Conservation (phyloP, 2,329 filamentous ascomycete genomes). For the Hypoxylon sp. region DNA sequence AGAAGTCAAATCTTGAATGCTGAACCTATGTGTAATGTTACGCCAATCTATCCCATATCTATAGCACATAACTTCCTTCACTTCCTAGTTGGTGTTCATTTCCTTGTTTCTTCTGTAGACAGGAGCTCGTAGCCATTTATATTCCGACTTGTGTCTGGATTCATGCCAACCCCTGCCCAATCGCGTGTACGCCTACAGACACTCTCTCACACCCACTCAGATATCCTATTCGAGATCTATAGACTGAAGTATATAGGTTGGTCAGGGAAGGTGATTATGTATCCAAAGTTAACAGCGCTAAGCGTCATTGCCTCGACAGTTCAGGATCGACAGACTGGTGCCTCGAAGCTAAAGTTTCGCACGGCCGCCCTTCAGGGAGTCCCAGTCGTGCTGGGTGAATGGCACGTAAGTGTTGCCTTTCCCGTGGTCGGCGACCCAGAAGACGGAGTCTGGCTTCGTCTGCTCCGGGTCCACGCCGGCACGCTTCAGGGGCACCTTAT, state of each 20-base stretch:
- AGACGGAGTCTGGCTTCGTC: constrained; percentile 53
- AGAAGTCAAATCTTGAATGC: too few relatives aligned
- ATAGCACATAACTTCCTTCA: too few relatives aligned
- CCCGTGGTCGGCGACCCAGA: constrained; percentile 66
- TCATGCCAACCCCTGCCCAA: too few relatives aligned
- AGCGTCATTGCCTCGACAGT: not conserved
- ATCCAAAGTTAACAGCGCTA: not conserved
- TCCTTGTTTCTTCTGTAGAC: too few relatives aligned
- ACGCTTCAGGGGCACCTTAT: constrained; percentile 73
- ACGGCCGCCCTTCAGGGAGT: constrained; percentile 53
- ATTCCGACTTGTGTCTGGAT: too few relatives aligned
- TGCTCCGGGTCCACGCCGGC: constrained; percentile 69
- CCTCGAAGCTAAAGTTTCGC: constrained; percentile 53
- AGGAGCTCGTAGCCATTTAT: too few relatives aligned
- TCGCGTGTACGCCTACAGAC: not conserved
- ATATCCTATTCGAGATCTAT: not conserved
- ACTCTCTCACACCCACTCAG: not conserved
- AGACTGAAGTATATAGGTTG: not conserved
- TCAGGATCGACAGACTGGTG: too few relatives aligned
- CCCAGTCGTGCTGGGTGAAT: constrained; percentile 68
- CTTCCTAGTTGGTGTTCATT: too few relatives aligned
- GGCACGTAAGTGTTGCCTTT: constrained; percentile 64
- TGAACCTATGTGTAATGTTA: too few relatives aligned
- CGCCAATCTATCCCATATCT: too few relatives aligned
- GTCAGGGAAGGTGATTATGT: not conserved